These are phyloP conservation scores for Sporobolomyces roseus DNA, from an alignment of 768 basidiomycete genomes.

Conservation along the genomic window DNA sequence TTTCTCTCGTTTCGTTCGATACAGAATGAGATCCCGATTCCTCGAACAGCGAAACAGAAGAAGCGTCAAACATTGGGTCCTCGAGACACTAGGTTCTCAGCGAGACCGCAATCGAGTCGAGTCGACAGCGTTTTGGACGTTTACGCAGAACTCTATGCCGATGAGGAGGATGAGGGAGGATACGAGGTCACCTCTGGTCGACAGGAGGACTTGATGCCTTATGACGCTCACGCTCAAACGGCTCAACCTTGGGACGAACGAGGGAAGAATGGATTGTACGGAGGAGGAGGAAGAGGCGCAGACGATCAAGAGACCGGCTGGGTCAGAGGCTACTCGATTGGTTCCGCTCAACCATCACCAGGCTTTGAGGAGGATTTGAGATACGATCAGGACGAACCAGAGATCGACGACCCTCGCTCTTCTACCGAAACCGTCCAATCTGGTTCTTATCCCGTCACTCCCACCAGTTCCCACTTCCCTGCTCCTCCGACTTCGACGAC, in stretches of 20 bases:
- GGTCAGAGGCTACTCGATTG: conserved; percentile 24
- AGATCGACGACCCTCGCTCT: conserved; percentile 1
- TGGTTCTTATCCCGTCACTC: conserved; percentile 17
- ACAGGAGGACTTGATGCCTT: background rate
- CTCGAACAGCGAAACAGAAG: conserved; percentile 7
- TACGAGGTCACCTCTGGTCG: background rate
- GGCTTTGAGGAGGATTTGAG: conserved; percentile 30
- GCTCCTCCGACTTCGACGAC: background rate
- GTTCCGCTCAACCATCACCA: background rate
- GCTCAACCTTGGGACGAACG: conserved; percentile 33
- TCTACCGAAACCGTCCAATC: conserved; percentile 22
- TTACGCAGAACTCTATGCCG: conserved; percentile 35
- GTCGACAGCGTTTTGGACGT: conserved; percentile 33
- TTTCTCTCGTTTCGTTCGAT: background rate
- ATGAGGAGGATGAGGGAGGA: background rate
- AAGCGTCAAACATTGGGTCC: conserved; percentile 9
- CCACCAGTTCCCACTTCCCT: conserved; percentile 14
- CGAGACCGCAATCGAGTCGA: conserved; percentile 3
- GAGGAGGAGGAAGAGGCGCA: conserved; percentile 38
- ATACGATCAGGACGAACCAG: background rate
- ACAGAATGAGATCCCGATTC: conserved; percentile 21
- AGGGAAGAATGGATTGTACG: conserved; percentile 35
- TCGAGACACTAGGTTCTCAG: background rate
- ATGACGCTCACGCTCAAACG: background rate
- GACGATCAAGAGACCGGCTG: conserved; percentile 40